Percentiles rank a stretch among this genome's conserved stretches.
Evolutionary conservation across 805 yeast species (phyloP).

Genomic region (Jamesozyma rosinii): DNA sequence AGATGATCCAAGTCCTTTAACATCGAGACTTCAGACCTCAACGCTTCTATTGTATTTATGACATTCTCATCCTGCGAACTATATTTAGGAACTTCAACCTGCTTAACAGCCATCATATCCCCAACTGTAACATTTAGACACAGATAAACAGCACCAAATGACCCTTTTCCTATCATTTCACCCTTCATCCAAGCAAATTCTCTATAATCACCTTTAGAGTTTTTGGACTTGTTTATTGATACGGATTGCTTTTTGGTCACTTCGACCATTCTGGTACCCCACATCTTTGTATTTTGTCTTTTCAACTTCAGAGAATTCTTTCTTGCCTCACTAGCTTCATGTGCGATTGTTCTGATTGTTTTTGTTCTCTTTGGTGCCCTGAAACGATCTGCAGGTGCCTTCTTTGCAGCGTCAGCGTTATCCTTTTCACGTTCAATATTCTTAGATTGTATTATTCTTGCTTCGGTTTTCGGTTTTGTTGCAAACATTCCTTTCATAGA

Average conservation of each 20-base stretch:
- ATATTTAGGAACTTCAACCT: conserved; percentile 59
- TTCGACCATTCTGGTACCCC: conserved; percentile 93
- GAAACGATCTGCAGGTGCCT: neutral
- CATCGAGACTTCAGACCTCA: conserved; percentile 84
- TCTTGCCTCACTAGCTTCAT: conserved; percentile 70
- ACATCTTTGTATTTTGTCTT: conserved; percentile 83
- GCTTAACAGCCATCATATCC: conserved; percentile 97
- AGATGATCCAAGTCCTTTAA: conserved; percentile 88
- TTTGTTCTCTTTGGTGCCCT: conserved; percentile 58
- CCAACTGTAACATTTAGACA: conserved; percentile 94
- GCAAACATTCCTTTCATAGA: conserved; percentile 5
- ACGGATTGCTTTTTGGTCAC: conserved; percentile 68
- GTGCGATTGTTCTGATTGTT: conserved; percentile 86
- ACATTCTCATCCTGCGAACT: conserved; percentile 36
- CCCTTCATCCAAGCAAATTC: conserved; percentile 98
- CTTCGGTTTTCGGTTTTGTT: neutral
- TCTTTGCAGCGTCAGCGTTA: neutral
- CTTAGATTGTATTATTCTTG: too few species aligned
- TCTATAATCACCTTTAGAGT: conserved; percentile 56
- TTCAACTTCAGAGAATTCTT: conserved; percentile 38
- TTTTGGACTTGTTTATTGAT: conserved; percentile 55
- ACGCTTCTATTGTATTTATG: conserved; percentile 64
- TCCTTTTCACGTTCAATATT: neutral
- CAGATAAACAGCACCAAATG: conserved; percentile 87
- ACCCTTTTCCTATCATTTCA: conserved; percentile 91